Conservation (phyloP, 164 flowering plant species). For the Chimonanthus salicifolius region DNA sequence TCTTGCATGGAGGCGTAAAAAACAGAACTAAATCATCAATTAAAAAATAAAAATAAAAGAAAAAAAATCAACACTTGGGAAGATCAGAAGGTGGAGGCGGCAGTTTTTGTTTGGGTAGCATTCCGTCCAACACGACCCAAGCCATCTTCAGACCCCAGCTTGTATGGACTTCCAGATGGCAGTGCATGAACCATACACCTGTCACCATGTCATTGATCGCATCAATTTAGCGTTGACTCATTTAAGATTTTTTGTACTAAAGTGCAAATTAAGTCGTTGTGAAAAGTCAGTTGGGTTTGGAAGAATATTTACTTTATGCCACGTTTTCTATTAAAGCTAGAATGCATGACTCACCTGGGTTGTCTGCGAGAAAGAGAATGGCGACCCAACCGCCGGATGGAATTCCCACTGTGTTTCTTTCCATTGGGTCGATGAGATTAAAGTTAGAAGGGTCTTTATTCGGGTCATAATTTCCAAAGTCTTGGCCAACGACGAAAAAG, state of each 20-base stretch:
- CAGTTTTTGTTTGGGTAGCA: slow-evolving; percentile 37
- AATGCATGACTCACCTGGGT: slow-evolving; percentile 38
- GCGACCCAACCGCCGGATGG: slow-evolving; percentile 71
- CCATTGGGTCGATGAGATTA: slow-evolving; percentile 57
- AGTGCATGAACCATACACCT: slow-evolving; percentile 75
- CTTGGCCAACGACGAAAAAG: slow-evolving; percentile 61
- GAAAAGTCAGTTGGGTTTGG: too few species aligned
- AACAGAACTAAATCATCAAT: too few species aligned
- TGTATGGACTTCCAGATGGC: slow-evolving; percentile 50
- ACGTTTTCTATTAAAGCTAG: too few species aligned
- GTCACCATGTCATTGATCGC: background rate
- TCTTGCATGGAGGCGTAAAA: too few species aligned
- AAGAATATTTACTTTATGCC: too few species aligned
- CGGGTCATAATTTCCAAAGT: slow-evolving; percentile 54
- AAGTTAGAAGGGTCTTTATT: slow-evolving; percentile 37
- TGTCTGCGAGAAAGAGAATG: slow-evolving; percentile 54
- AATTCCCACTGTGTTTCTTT: slow-evolving; percentile 52
- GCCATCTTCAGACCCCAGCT: slow-evolving; percentile 69
- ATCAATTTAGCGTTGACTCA: background rate
- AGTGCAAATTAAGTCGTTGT: too few species aligned
- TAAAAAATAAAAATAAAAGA: too few species aligned
- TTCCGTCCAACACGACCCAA: slow-evolving; percentile 46
- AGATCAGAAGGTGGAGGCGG: slow-evolving; percentile 59
- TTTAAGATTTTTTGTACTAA: background rate
- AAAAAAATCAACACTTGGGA: slow-evolving; percentile 42